Base-by-base conservation (phyloP, 2,329 filamentous ascomycete genomes). In the Colletotrichum spaethianum region DNA sequence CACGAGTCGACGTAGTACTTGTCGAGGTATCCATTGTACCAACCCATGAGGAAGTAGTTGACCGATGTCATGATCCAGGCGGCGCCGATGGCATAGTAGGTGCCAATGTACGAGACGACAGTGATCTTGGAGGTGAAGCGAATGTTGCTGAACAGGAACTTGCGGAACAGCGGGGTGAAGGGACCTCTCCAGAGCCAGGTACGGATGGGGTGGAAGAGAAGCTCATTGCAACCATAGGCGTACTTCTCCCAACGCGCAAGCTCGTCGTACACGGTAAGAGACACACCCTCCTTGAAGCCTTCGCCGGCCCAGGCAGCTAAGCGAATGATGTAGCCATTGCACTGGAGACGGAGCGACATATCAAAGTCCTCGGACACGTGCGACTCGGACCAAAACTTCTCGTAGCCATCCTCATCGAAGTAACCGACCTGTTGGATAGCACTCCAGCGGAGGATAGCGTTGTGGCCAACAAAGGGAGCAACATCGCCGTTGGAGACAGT, bases 171-270 rank as follows among this genome's bases (percentile, higher is more conserved):
- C 28, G 92, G 91, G 4, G 94, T 96, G 79, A 96, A 93, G 36
- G 94, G 94, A 0, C 94, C 94, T 20, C 87, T 89, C 79, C 87
- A 91, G 55, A 90, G 80, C 94, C 94, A 96, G 76, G 90, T 91
- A 72, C 89, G 88, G 72, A 96, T 85, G 3, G 93, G 94, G 78
- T 96, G 89, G 85, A 96, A 96, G 69, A 96, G 86, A 69, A 96
- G 86, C 83, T 95, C 93, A 80, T 93, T 94, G 82, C 94, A 95
- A 46, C 93, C 93, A 77, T 94, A 95, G 3, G 93, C 94, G 79
- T 95, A 95, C 82, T 96, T 96, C 79, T 96, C 93, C 93, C 94
- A 96, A 69, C 93, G 92, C 2, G 93, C 92, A 72, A 96, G 86
- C 81, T 96, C 94, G 81, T 96, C 93, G 79, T 96, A 95, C 12